phyloP scores from a whole-genome alignment of 2,329 filamentous ascomycete species.

The Colletotrichum cereale region DNA sequence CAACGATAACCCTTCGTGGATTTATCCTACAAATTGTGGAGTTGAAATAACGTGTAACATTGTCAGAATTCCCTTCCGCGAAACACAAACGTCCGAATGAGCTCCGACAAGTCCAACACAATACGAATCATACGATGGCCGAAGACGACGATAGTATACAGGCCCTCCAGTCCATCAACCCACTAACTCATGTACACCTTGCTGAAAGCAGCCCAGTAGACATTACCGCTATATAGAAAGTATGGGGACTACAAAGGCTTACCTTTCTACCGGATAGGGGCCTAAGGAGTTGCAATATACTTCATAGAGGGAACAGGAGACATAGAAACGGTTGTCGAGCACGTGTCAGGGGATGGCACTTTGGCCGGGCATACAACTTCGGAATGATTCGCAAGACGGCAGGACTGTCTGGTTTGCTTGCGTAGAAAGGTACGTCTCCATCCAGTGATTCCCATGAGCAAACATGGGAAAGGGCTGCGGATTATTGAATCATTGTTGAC shows the following conservation, averaged over 20 bases:
- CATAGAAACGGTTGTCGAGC: background rate
- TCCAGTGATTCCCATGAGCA: background rate
- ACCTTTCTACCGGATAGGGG: background rate
- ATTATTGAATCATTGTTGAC: background rate
- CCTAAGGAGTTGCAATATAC: conserved; percentile 11
- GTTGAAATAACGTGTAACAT: background rate
- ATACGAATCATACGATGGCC: background rate
- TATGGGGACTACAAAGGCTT: too few relatives aligned
- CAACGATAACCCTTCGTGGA: background rate
- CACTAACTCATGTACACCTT: background rate
- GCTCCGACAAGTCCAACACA: background rate
- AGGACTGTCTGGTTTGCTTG: conserved; percentile 10
- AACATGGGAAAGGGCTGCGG: background rate
- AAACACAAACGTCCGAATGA: background rate
- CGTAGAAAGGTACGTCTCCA: conserved; percentile 19
- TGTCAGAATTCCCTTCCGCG: background rate
- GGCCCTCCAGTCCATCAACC: background rate
- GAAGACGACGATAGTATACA: background rate
- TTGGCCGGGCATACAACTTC: conserved; percentile 10
- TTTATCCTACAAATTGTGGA: background rate
- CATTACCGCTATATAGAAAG: background rate
- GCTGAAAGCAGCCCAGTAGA: background rate
- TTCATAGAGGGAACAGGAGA: background rate
- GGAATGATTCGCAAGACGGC: conserved; percentile 14
- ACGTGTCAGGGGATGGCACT: conserved; percentile 1